Evolutionary conservation across 2,329 filamentous ascomycete species (phyloP).

Genomic region (Macrophomina tecta): DNA sequence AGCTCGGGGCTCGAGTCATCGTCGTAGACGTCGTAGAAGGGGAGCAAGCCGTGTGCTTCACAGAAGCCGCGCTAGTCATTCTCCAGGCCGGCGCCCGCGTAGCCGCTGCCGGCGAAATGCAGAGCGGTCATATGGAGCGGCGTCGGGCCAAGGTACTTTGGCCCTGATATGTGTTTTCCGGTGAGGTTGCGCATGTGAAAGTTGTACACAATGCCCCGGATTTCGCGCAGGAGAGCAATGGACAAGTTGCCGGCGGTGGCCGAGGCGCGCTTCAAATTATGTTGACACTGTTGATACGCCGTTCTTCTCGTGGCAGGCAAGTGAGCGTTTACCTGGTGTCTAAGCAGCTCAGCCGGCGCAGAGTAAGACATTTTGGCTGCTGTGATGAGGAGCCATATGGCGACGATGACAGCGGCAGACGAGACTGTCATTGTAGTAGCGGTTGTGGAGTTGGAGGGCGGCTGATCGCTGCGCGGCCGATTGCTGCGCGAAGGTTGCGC

Average conservation of each 20-base stretch:
- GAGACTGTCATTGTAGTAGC: too few species aligned
- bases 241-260: background rate
- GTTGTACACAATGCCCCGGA: background rate
- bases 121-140: background rate
- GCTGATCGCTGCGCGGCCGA: too few species aligned
- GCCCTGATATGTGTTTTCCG: background rate
- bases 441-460: too few species aligned
- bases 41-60: background rate
- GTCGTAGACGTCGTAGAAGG: background rate
- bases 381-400: too few species aligned
- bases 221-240: background rate
- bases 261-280: background rate
- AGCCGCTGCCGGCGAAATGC: background rate
- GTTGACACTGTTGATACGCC: background rate
- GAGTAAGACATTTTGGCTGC: too few species aligned
- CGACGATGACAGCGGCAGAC: too few species aligned
- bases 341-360: background rate
- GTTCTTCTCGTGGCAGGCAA: background rate
- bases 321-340: too few species aligned
- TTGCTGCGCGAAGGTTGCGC: too few species aligned
- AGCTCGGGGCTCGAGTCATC: background rate
- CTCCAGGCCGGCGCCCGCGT: background rate
- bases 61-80: background rate
- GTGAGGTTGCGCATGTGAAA: background rate
- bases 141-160: background rate